Evolutionary conservation across 768 basidiomycete genomes (phyloP), one percentile per base, ranked within the genome.

Genomic region (Lentinus brumalis): DNA sequence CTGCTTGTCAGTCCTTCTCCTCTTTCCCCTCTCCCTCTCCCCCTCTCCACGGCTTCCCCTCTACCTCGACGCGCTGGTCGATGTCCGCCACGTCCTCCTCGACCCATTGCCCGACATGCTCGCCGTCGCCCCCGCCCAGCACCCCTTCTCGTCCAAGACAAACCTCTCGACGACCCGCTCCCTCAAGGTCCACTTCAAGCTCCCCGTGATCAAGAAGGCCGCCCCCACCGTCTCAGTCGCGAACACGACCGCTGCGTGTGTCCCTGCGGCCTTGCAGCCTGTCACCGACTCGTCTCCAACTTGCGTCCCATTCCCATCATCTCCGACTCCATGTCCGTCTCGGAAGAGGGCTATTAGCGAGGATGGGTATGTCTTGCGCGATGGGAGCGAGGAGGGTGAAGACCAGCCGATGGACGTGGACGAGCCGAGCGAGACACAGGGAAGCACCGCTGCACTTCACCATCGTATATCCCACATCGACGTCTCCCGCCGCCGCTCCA

Each of bases 221-320:
- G 70, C 71, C 4, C 75, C 77, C 5, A 78, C 77, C 1, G 72
- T 78, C 29, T 78, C 73, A 6, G 64, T 78, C 49, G 74, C 77
- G 30, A 70, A 66, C 58, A 57, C 71, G 7, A 69, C 67, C 49
- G 76, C 72, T 26, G 71, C 69, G 40, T 66, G 71, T 21, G 60
- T 53, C 38, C 53, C 38, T 16, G 56, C 59, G 9, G 41, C 50
- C 32, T 26, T 31, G 26, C 26, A 49, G n/a, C 14, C 30, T 46
- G 32, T 12, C 26, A 29, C 55, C 50, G 46, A 7, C 3, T 9
- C 57, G 16, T 50, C 52, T 11, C 52, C 35, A n/a, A 49, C 66
- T 39, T 70, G 70, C 46, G 72, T 78, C 44, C 76, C 77, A n/a
- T 78, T 78, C 56, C 77, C 77, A 46, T 72, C 72, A 18, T 53